Base-by-base conservation (phyloP, 805 yeast species). In the Candida peoriensis region DNA sequence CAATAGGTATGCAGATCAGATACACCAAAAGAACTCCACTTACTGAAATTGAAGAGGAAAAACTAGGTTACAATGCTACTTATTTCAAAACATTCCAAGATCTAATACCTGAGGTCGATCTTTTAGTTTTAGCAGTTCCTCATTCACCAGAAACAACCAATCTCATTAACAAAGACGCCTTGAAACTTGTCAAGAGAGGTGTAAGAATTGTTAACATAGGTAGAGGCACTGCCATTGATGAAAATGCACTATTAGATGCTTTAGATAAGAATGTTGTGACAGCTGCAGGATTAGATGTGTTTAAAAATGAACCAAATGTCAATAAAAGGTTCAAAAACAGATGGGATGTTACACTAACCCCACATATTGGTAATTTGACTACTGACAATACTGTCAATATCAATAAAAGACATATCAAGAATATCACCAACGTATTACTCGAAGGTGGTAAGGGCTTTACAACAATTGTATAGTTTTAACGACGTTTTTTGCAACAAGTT, bases 231-330 rank as follows among this genome's bases (percentile, higher is more conserved):
- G 72, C 82, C 23, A 68, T 84, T 40, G 76, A 82, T 45, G 87
- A 79, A 46, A 64, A 70, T n/a, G 88, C 76, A 3, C 57, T 83
- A 31, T 63, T 81, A 9, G 66, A 60, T 5, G 89, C 80, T 0
- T 61, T 84, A 34, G 65, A 76, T 37, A 46, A 66, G 7, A 86
- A 85, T 1, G 70, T 76, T 34, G 66, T 84, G 3, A 57, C 70
- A 7, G 73, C 78, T 50, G 85, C 79, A 8, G 93, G 90, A 0
- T 53, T 81, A 21, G 95, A 84, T 48, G 95, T 84, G 5, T 81
- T 63, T 54, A 76, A 72, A 39, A 55, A 72, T 17, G 95, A 84
- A 55, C 85, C 85, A 6, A 32, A 47, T 0, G 69, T 79, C 14
- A 68, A 72, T 40, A 60, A 64, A 11, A 73, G 66, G 22, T 64